Base-by-base conservation (phyloP, 2,329 filamentous ascomycete genomes). In the Celoporthe dispersa region DNA sequence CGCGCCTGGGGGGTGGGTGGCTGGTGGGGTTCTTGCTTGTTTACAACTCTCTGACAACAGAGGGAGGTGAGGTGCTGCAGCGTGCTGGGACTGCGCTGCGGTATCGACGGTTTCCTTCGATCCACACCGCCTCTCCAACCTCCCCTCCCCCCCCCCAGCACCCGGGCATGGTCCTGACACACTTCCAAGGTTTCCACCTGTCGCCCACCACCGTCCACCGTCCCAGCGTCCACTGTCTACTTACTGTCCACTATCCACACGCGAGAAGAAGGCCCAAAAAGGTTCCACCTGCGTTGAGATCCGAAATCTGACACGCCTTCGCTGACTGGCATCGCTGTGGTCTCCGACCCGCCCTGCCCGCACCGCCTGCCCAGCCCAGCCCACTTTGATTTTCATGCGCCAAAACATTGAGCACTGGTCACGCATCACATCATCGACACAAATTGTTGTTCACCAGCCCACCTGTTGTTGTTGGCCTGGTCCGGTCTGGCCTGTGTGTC, bases 261-360 rank as follows among this genome's bases (percentile, higher is more conserved):
- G 12, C 39, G 39, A 41, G 6, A 48, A 22, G 41, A 48, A 48
- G 41, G 41, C 41, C 41, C 19, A 48, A 6, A 22, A 22, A 53
- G 64, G 64, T 33, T 39, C 64, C 64, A 66, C 64, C 63, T 35
- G 63, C 64, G 67, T 68, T 61, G 68, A 67, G 68, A 70, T 70
- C 66, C 66, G 66, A 68, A 66, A 71, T 73, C 71, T 70, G 72
- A 68, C 71, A 71, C 48, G 44, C 55, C 60, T 64, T 55, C 31
- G 33, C 64, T 33, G 41, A 53, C 62, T 51, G 62, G 41, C 62
- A 51, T 22, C 51, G 62, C 51, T 48, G 62, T 64, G 63, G 22
- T 53, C 51, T 28, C 63, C n/a, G 67, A 68, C 57, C 48, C 33
- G 33, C 44, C 31, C 48, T 41, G 53, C 53, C 53, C 53, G 25